Percentiles rank a stretch among this genome's conserved stretches.
Conservation (phyloP, 1,284 basidiomycete species). For the Marasmius oreades region DNA sequence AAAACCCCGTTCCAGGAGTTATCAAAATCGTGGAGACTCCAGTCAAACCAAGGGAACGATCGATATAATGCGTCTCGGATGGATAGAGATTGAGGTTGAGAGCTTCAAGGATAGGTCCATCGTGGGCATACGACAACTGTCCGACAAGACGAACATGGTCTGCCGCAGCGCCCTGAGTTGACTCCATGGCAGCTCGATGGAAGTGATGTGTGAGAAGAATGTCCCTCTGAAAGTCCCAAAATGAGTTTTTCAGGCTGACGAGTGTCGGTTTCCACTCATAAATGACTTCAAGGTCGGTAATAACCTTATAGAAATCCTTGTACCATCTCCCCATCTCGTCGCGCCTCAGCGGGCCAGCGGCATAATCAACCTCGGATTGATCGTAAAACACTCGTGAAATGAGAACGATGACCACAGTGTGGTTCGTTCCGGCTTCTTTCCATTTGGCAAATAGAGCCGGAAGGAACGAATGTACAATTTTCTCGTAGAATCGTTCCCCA, state of each 20-base stretch:
- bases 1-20: slow-evolving; percentile 94
- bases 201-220: slow-evolving; percentile 86
- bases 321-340: slow-evolving; percentile 80
- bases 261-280: slow-evolving; percentile 87
- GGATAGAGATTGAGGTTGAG: slow-evolving; percentile 93
- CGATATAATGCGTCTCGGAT: slow-evolving; percentile 93
- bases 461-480: slow-evolving; percentile 91
- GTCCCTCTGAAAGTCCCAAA: slow-evolving; percentile 86
- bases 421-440: slow-evolving; percentile 83
- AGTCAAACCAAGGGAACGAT: slow-evolving; percentile 92
- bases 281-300: slow-evolving; percentile 88
- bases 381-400: slow-evolving; percentile 96
- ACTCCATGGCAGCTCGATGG: slow-evolving; percentile 56
- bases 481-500: slow-evolving; percentile 94
- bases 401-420: slow-evolving; percentile 91
- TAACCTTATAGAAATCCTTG: slow-evolving; percentile 96
- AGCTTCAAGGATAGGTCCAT: slow-evolving; percentile 93
- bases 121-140: slow-evolving; percentile 82
- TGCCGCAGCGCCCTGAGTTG: slow-evolving; percentile 29
- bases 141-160: slow-evolving; percentile 74
- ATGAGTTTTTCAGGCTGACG: slow-evolving; percentile 82
- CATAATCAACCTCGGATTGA: slow-evolving; percentile 74
- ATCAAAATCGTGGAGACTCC: slow-evolving; percentile 85
- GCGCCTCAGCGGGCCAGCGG: slow-evolving; percentile 68
- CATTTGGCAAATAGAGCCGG: slow-evolving; percentile 83